Conservation (phyloP, 2,329 filamentous ascomycete species). For the Huntiella bhutanensis region DNA sequence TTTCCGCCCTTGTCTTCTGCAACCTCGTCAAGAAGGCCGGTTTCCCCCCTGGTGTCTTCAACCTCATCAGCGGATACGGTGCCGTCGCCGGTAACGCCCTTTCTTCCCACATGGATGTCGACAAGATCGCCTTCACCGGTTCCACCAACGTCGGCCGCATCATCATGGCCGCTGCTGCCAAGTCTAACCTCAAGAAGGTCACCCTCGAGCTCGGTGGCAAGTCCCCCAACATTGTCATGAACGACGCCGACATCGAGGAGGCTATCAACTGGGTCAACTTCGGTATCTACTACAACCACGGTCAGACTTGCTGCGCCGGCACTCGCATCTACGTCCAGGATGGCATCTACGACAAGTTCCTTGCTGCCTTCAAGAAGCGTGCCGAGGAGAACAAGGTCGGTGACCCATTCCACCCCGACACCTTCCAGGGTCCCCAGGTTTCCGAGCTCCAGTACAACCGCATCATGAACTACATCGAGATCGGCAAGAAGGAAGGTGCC, state of each 20-base stretch:
- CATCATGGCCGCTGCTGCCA: constrained; percentile 53
- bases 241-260: constrained; percentile 44
- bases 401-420: constrained; percentile 18
- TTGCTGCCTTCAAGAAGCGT: constrained; percentile 35
- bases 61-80: constrained; percentile 53
- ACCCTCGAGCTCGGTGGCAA: constrained; percentile 52
- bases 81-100: constrained; percentile 46
- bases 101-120: constrained; percentile 46
- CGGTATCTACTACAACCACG: constrained; percentile 32
- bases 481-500: constrained; percentile 23
- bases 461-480: constrained; percentile 26
- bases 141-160: constrained; percentile 49
- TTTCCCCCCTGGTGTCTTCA: constrained; percentile 57
- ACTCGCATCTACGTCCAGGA: constrained; percentile 39
- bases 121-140: constrained; percentile 62
- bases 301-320: constrained; percentile 42
- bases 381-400: constrained; percentile 21
- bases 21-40: constrained; percentile 50
- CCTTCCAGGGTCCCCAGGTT: constrained; percentile 27
- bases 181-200: constrained; percentile 44
- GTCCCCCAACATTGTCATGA: constrained; percentile 43
- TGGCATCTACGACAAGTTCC: constrained; percentile 33
- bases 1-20: constrained; percentile 21
- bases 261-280: constrained; percentile 33
- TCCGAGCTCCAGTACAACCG: constrained; percentile 30